These are phyloP conservation scores for Beta vulgaris DNA, from an alignment of 148 eudicot species.

Conservation along the genomic window DNA sequence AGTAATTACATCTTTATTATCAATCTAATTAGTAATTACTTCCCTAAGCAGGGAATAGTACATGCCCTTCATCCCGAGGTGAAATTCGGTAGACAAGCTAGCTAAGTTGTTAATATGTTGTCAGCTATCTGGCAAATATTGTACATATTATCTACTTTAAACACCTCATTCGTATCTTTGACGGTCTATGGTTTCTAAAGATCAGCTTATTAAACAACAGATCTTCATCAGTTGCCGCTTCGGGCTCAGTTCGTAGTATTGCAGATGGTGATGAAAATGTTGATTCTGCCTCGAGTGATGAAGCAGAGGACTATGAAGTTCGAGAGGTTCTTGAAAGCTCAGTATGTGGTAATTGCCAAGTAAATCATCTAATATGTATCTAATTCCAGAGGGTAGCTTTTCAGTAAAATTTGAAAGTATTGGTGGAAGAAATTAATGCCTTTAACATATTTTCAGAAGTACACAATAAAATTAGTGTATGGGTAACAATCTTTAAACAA, in stretches of 20 bases:
- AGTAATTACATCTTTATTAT: too few relatives aligned
- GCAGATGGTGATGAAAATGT: conserved; percentile 72
- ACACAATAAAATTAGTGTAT: too few relatives aligned
- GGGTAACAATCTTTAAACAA: too few relatives aligned
- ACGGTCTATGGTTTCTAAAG: not conserved
- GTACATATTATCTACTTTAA: not conserved
- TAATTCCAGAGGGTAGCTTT: not conserved
- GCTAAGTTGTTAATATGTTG: not conserved
- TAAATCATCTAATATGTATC: not conserved
- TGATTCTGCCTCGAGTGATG: conserved; percentile 81
- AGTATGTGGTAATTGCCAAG: conserved; percentile 41
- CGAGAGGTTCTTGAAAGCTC: conserved; percentile 63
- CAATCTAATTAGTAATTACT: too few relatives aligned
- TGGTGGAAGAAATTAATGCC: too few relatives aligned
- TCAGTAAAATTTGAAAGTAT: too few relatives aligned
- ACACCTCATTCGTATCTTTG: not conserved
- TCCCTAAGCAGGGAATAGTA: not conserved
- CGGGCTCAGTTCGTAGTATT: conserved; percentile 58
- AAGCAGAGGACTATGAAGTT: conserved; percentile 38
- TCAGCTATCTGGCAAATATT: not conserved
- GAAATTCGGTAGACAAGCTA: too few relatives aligned
- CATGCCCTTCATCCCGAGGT: not conserved
- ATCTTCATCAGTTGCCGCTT: conserved; percentile 69
- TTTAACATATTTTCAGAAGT: too few relatives aligned
- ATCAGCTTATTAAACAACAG: conserved; percentile 41